Base-by-base conservation (phyloP, 2,329 filamentous ascomycete species). In the Blastomyces gilchristii region DNA sequence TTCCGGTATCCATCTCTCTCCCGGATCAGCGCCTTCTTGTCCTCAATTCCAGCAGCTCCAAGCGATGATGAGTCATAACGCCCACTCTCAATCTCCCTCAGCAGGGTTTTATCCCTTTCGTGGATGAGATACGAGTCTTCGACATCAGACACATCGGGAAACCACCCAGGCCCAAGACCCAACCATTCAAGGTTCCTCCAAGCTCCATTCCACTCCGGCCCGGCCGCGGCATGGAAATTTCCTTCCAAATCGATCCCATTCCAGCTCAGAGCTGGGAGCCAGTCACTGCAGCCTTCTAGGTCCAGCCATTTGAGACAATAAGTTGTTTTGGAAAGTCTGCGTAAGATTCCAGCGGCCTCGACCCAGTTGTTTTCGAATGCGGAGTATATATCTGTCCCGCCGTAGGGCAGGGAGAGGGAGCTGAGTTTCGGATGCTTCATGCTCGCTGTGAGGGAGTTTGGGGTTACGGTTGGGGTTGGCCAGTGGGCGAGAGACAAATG, bases 401-500 rank as follows among this genome's bases (percentile, higher is more conserved):
- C 78, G 41, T 83, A 79, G 6, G 74, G 70, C 25, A 83, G 74
- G 22, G 74, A 71, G 16, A 76, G 74, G 22, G 74, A 75, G 60
- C 76, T 70, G 34, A 74, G 72, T 25, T 74, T 75, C 18, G 73
- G 70, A 12, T 78, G 70, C 65, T 68, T 70, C 45, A 82, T 74
- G 12, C 77, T 78, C 7, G 78, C 71, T 9, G 77, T 79, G 2
- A 74, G 73, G 2, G 82, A 74, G 64, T 83, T 81, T 0, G 82
- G 82, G 0, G 82, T 84, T n/a, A 82, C 72, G 0, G 80, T 82
- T 1, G 85, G 85, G 25, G 77, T 73, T 2, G 84, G 83, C 85
- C 85, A 87, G 70, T 84, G 78, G 2, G 84, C 84, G 1, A 87
- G 76, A 0, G 84, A 87, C 1, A 87, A 75, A 66, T 87, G 84